These are phyloP conservation scores for Talaromyces ruber DNA, from an alignment of 495 filamentous ascomycete genomes.

Conservation along the genomic window DNA sequence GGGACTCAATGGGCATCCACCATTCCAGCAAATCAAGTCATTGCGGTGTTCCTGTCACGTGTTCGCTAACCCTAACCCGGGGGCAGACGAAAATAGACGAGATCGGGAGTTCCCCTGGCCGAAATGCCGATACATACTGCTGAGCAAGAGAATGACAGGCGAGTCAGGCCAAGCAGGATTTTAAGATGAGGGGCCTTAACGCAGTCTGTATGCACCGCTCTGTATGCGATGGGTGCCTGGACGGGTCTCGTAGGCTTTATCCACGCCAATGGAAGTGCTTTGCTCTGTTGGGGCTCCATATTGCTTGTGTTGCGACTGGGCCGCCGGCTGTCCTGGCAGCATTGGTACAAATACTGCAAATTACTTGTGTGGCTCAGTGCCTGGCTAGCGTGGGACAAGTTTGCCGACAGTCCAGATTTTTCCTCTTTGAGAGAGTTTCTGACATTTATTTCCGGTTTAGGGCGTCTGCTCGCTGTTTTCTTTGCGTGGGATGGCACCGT, in stretches of 20 bases:
- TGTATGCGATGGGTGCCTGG: background rate
- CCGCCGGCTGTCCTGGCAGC: background rate
- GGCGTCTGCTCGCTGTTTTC: background rate
- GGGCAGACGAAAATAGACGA: background rate
- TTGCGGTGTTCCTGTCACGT: too few relatives aligned
- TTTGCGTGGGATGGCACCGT: background rate
- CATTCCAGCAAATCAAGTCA: too few relatives aligned
- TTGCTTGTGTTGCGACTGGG: background rate
- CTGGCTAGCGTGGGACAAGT: background rate
- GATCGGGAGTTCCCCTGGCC: background rate
- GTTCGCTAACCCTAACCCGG: background rate
- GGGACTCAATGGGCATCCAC: too few relatives aligned
- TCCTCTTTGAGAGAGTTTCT: background rate
- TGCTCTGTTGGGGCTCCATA: background rate
- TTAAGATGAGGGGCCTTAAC: background rate
- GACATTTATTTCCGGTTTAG: background rate
- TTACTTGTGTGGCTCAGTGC: background rate
- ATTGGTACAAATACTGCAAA: background rate
- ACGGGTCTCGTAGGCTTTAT: background rate
- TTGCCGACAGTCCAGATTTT: background rate
- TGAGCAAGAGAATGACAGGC: too few relatives aligned
- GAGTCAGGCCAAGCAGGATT: background rate
- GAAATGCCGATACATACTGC: background rate
- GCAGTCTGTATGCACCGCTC: background rate
- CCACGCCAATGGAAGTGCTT: background rate